Conservation (phyloP, 345 rosid species). For the Capsella bursapastoris region DNA sequence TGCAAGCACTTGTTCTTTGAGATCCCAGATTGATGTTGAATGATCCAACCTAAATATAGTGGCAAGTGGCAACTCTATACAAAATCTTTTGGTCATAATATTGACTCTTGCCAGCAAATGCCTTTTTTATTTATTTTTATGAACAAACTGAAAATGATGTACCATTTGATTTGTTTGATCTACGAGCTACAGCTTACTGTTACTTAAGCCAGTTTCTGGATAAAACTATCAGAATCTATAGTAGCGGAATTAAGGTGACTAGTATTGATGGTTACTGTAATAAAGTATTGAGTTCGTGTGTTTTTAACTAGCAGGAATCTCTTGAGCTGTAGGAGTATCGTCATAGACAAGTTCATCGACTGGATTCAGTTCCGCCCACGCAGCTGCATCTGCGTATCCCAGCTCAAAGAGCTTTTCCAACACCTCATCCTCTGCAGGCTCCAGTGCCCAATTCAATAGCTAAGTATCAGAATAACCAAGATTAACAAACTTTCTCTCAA, state of each 20-base stretch:
- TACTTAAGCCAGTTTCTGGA: conserved; percentile 7
- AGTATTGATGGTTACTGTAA: conserved; percentile 10
- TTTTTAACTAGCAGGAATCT: conserved; percentile 22
- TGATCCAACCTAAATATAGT: neutral
- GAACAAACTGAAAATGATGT: neutral
- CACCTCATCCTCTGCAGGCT: conserved; percentile 80
- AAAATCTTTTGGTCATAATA: neutral
- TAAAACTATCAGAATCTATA: neutral
- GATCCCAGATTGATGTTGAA: neutral
- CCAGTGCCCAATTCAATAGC: conserved; percentile 94
- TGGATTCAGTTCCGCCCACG: conserved; percentile 77
- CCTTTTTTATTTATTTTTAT: neutral
- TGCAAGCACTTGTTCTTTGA: no score
- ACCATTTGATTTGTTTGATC: conserved; percentile 11
- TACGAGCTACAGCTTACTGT: conserved; percentile 12
- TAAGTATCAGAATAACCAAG: conserved; percentile 31
- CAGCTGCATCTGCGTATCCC: conserved; percentile 82
- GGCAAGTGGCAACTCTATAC: neutral
- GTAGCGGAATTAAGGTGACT: neutral
- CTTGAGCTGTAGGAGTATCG: conserved; percentile 35
- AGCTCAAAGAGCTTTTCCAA: conserved; percentile 78
- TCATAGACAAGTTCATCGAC: conserved; percentile 51
- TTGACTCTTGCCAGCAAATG: neutral
- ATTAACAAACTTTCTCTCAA: conserved; percentile 14
- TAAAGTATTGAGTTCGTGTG: neutral